Conservation (phyloP, 352 stramenopile genomes). For the Globisporangium nodosum region DNA sequence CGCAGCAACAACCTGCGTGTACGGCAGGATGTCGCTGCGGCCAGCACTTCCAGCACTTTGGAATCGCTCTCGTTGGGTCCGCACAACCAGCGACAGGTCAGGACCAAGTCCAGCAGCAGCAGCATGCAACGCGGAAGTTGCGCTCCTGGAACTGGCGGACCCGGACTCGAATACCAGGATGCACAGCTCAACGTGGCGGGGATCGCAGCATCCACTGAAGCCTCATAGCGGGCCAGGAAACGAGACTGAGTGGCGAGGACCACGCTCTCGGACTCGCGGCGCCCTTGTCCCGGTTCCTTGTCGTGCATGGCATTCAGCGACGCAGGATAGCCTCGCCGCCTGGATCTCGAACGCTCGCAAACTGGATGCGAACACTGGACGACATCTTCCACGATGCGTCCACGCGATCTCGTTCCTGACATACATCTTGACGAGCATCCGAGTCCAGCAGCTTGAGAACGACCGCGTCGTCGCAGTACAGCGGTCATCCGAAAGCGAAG, state of each 20-base stretch:
- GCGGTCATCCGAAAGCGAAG: neutral
- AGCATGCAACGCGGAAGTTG: neutral
- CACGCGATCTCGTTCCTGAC: conserved; percentile 10
- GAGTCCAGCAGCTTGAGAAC: conserved; percentile 5
- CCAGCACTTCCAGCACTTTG: conserved; percentile 11
- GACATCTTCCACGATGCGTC: conserved; percentile 1
- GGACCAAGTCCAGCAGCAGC: neutral
- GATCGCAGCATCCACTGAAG: neutral
- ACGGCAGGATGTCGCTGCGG: conserved; percentile 13
- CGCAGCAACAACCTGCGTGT: neutral
- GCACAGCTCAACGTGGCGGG: conserved; percentile 8
- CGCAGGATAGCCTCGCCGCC: neutral
- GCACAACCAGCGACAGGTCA: neutral
- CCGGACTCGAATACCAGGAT: neutral
- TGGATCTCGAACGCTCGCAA: conserved; percentile 1
- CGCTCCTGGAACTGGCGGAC: conserved; percentile 5
- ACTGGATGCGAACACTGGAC: neutral
- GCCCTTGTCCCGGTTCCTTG: neutral
- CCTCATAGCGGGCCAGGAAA: conserved; percentile 6
- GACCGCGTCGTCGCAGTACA: conserved; percentile 3
- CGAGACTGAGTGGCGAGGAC: neutral
- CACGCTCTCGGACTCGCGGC: neutral
- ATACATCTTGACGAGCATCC: conserved; percentile 1
- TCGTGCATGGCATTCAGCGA: neutral
- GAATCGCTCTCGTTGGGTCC: conserved; percentile 1